phyloP scores from a whole-genome alignment of 1,284 basidiomycete species.

The Moniliella sp. region DNA sequence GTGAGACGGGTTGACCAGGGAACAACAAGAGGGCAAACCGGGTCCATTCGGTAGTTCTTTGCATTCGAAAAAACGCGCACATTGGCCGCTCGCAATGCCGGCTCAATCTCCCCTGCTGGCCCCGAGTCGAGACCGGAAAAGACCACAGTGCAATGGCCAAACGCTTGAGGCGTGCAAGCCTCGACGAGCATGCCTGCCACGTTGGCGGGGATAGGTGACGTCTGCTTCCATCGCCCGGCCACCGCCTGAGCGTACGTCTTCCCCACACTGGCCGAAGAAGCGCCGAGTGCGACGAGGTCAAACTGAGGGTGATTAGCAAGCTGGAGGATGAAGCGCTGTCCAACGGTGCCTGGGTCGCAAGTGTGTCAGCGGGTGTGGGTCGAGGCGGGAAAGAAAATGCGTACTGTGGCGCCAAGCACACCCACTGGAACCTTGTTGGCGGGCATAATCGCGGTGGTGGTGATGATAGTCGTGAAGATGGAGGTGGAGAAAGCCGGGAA shows the following conservation, averaged over 20 bases:
- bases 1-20: conserved; percentile 82
- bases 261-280: conserved; percentile 67
- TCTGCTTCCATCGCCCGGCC: conserved; percentile 63
- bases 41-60: conserved; percentile 86
- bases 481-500: too few relatives aligned
- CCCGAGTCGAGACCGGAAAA: conserved; percentile 89
- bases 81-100: conserved; percentile 64
- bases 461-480: too few relatives aligned
- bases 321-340: conserved; percentile 55
- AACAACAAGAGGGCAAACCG: conserved; percentile 82
- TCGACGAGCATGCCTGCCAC: conserved; percentile 56
- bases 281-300: conserved; percentile 62
- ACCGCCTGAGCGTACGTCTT: conserved; percentile 58
- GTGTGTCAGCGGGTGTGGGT: too few relatives aligned
- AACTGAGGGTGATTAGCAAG: conserved; percentile 80
- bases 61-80: conserved; percentile 91
- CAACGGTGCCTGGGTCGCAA: conserved; percentile 21
- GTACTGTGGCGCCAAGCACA: too few relatives aligned
- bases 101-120: conserved; percentile 81
- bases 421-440: too few relatives aligned
- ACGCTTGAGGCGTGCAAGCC: conserved; percentile 57
- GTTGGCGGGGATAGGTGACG: conserved; percentile 48
- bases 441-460: too few relatives aligned
- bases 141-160: conserved; percentile 61
- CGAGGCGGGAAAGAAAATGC: too few relatives aligned